Evolutionary conservation across 306 rosid genomes (phyloP).

Genomic region (Trichosanthes truncata): DNA sequence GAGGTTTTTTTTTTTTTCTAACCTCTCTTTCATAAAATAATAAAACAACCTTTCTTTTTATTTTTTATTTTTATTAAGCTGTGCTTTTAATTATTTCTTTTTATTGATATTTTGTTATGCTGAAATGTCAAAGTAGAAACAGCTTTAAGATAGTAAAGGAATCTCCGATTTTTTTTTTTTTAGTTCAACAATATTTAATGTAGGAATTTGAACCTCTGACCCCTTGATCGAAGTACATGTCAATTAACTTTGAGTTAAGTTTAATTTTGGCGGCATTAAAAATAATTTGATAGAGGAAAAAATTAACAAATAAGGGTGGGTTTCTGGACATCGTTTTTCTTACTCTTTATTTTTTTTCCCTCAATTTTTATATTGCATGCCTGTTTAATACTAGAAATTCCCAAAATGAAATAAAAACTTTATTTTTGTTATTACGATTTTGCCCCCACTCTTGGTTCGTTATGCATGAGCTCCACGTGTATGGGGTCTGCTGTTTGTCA

Average conservation of each 20-base stretch:
- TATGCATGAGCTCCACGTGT: conserved; percentile 2
- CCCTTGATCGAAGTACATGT: too few species aligned
- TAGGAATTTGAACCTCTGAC: too few species aligned
- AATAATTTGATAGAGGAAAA: not conserved
- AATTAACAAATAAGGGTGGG: not conserved
- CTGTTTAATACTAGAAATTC: not conserved
- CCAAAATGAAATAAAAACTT: not conserved
- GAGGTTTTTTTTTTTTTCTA: too few species aligned
- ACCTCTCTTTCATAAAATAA: too few species aligned
- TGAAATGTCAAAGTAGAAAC: too few species aligned
- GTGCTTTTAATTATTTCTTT: not conserved
- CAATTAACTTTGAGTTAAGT: too few species aligned
- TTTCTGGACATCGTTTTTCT: not conserved
- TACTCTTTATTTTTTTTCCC: not conserved
- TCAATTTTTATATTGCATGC: not conserved
- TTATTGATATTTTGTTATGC: too few species aligned
- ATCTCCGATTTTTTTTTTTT: too few species aligned
- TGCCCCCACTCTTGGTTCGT: not conserved
- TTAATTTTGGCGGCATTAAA: not conserved
- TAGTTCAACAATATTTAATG: too few species aligned
- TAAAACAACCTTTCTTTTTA: too few species aligned
- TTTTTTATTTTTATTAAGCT: not conserved
- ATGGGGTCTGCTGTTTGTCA: conserved; percentile 1
- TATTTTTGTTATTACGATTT: not conserved
- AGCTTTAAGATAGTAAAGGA: too few species aligned